phyloP scores from a whole-genome alignment of 1,284 basidiomycete species.

The Apiotrichum montevideense region DNA sequence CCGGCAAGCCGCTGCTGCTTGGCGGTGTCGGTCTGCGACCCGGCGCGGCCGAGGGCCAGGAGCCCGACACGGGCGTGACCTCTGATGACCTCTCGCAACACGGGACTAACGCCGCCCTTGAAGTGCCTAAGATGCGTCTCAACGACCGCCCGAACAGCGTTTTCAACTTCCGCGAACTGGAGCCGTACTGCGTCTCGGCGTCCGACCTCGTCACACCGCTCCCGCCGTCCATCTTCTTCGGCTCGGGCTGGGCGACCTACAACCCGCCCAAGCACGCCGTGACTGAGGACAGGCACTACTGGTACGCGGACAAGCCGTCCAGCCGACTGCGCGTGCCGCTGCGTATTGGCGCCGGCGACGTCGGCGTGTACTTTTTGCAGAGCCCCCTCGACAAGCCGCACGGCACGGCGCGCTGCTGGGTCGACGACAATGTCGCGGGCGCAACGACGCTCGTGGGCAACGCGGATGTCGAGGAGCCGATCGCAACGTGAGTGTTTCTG shows the following conservation, averaged over 20 bases:
- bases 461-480: conserved; percentile 33
- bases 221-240: conserved; percentile 78
- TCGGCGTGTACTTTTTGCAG: conserved; percentile 48
- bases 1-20: conserved; percentile 13
- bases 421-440: conserved; percentile 49
- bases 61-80: conserved; percentile 27
- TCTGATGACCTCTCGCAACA: conserved; percentile 18
- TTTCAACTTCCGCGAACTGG: conserved; percentile 69
- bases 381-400: conserved; percentile 39
- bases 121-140: conserved; percentile 66
- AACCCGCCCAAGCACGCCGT: conserved; percentile 58
- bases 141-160: conserved; percentile 60
- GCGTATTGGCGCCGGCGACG: conserved; percentile 46
- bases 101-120: conserved; percentile 45
- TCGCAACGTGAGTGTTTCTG: conserved; percentile 21
- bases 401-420: conserved; percentile 47
- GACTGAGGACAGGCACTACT: conserved; percentile 66
- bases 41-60: conserved; percentile 21
- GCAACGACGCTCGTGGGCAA: conserved; percentile 45
- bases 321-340: conserved; percentile 40
- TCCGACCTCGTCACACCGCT: conserved; percentile 93
- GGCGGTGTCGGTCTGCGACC: conserved; percentile 47
- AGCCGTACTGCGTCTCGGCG: conserved; percentile 82
- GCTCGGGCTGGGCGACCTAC: conserved; percentile 75
- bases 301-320: conserved; percentile 59